phyloP scores from a whole-genome alignment of 768 basidiomycete species.

The Amanita jacksonii region DNA sequence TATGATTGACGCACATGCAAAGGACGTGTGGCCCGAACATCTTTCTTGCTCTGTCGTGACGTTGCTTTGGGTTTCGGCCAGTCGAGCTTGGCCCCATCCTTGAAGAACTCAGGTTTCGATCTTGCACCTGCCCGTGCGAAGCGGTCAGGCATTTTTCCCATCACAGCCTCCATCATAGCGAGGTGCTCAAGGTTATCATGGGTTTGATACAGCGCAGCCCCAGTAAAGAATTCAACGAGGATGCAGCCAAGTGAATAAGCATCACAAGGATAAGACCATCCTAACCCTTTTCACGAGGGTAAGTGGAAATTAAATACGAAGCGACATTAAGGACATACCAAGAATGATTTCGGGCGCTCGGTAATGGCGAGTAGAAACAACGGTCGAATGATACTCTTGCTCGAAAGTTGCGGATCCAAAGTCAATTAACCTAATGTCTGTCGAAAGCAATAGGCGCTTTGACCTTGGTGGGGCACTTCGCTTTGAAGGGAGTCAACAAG shows the following conservation, averaged over 20 bases:
- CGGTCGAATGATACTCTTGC: conserved; percentile 95
- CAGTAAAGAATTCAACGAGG: conserved; percentile 96
- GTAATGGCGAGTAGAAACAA: conserved; percentile 97
- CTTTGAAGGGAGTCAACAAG: conserved; percentile 23
- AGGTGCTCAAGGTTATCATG: conserved; percentile 99
- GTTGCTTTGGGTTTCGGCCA: conserved; percentile 88
- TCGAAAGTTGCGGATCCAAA: conserved; percentile 99
- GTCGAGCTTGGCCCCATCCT: conserved; percentile 73
- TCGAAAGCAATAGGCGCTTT: conserved; percentile 75
- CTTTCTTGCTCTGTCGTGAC: conserved; percentile 86
- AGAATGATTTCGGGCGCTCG: conserved; percentile 98
- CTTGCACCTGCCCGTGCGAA: conserved; percentile 69
- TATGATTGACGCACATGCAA: conserved; percentile 48
- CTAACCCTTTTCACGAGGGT: conserved; percentile 54
- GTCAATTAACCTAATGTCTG: conserved; percentile 93
- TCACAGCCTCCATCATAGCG: conserved; percentile 99
- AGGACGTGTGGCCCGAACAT: conserved; percentile 77
- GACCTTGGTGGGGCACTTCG: conserved; percentile 55
- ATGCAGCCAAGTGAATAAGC: conserved; percentile 98
- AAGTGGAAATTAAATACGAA: conserved; percentile 8
- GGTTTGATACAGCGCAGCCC: conserved; percentile 96
- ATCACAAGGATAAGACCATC: conserved; percentile 98
- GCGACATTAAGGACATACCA: conserved; percentile 40
- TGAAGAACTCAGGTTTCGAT: conserved; percentile 91
- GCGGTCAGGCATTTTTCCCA: conserved; percentile 93